Conservation (phyloP, 176 grass and related monocot genomes). For the Phragmites australis region DNA sequence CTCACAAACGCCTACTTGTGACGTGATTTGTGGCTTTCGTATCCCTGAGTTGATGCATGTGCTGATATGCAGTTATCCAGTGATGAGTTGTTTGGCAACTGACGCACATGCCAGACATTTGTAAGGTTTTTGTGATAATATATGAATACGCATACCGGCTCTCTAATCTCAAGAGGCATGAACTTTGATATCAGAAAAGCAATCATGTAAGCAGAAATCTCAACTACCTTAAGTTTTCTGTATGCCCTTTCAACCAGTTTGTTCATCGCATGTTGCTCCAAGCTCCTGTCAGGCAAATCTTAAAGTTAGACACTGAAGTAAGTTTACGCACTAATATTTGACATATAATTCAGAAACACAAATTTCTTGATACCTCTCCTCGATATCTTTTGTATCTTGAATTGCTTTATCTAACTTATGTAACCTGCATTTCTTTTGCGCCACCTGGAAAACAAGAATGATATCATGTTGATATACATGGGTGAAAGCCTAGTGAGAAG, state of each 20-base stretch:
- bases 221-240: slow-evolving; percentile 69
- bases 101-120: neutral
- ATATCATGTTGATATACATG: slow-evolving; percentile 16
- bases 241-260: slow-evolving; percentile 76
- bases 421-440: slow-evolving; percentile 67
- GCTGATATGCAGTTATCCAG: neutral
- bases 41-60: neutral
- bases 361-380: slow-evolving; percentile 62
- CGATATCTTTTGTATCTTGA: slow-evolving; percentile 62
- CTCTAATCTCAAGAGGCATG: neutral
- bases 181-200: neutral
- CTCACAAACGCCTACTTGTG: neutral
- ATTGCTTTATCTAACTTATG: slow-evolving; percentile 67
- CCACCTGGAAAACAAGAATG: slow-evolving; percentile 46
- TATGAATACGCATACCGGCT: neutral
- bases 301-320: slow-evolving; percentile 42
- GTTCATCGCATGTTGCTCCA: slow-evolving; percentile 75
- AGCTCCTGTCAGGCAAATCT: slow-evolving; percentile 49
- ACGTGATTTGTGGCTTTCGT: neutral
- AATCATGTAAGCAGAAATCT: slow-evolving; percentile 18
- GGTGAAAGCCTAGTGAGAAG: neutral
- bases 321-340: slow-evolving; percentile 3
- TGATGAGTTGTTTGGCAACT: too few relatives aligned
- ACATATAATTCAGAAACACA: slow-evolving; percentile 23
- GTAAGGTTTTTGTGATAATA: neutral